Evolutionary conservation across 768 basidiomycete species (phyloP).

Genomic region (Coprinopsis sp.): DNA sequence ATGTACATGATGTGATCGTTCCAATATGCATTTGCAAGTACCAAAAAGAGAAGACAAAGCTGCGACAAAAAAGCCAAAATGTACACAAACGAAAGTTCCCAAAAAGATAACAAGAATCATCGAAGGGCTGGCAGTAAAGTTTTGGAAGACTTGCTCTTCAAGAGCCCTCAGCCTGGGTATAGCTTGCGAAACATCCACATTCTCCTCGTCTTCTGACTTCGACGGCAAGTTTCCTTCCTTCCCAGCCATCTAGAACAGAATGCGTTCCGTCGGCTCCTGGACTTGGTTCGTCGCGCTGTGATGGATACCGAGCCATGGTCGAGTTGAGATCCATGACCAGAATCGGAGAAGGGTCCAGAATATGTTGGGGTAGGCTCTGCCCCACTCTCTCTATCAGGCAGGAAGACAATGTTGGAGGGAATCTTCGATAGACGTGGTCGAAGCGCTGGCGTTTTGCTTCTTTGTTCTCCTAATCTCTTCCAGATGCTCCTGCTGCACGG

Average conservation of each 20-base stretch:
- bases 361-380: too few relatives aligned
- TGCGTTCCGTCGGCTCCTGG: background rate
- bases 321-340: too few relatives aligned
- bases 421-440: too few relatives aligned
- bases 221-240: background rate
- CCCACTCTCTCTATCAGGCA: too few relatives aligned
- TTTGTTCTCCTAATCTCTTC: too few relatives aligned
- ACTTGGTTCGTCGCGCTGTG: background rate
- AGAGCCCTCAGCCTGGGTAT: slow-evolving; percentile 5
- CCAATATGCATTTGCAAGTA: too few relatives aligned
- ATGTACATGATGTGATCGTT: background rate
- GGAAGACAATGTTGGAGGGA: too few relatives aligned
- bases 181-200: background rate
- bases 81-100: background rate
- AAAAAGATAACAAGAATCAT: background rate
- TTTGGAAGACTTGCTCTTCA: slow-evolving; percentile 7
- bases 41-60: too few relatives aligned
- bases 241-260: background rate
- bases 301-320: too few relatives aligned
- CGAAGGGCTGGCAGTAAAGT: background rate
- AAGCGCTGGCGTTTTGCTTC: too few relatives aligned
- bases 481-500: too few relatives aligned
- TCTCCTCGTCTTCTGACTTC: background rate
- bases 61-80: background rate
- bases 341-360: too few relatives aligned